A percentile compares a stretch with the other conserved stretches of the same genome.
Conservation (phyloP, 2,329 filamentous ascomycete genomes). For the Calonectria pauciramosa region DNA sequence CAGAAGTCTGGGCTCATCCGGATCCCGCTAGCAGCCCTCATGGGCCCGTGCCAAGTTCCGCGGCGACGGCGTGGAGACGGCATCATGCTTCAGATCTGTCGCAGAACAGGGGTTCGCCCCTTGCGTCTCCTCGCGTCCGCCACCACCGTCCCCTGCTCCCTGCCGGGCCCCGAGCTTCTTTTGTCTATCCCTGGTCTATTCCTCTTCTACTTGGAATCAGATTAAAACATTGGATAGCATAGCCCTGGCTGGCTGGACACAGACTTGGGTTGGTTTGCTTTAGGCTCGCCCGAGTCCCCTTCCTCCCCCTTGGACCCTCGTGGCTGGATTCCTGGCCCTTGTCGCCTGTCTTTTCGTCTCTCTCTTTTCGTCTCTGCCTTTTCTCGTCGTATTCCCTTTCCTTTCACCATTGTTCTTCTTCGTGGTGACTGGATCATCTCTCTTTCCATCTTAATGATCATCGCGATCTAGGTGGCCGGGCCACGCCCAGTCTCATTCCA, state of each 20-base stretch:
- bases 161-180: conserved; percentile 37
- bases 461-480: conserved; percentile 41
- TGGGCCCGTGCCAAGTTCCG: conserved; percentile 30
- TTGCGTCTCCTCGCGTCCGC: conserved; percentile 29
- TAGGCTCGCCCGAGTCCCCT: conserved; percentile 33
- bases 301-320: conserved; percentile 29
- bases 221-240: conserved; percentile 42
- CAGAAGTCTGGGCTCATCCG: conserved; percentile 36
- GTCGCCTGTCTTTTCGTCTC: conserved; percentile 33
- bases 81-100: conserved; percentile 63
- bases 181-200: conserved; percentile 32
- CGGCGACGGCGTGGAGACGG: conserved; percentile 41
- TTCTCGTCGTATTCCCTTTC: conserved; percentile 26
- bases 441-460: conserved; percentile 42
- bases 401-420: conserved; percentile 30
- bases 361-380: conserved; percentile 31
- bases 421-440: conserved; percentile 42
- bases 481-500: conserved; percentile 39
- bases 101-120: conserved; percentile 57
- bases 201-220: conserved; percentile 37
- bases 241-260: conserved; percentile 27
- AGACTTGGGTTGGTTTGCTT: conserved; percentile 27
- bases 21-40: conserved; percentile 11
- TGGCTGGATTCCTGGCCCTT: conserved; percentile 22
- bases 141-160: conserved; percentile 31